Base-by-base conservation (phyloP, 495 filamentous ascomycete species). In the Haplographium delicatum region DNA sequence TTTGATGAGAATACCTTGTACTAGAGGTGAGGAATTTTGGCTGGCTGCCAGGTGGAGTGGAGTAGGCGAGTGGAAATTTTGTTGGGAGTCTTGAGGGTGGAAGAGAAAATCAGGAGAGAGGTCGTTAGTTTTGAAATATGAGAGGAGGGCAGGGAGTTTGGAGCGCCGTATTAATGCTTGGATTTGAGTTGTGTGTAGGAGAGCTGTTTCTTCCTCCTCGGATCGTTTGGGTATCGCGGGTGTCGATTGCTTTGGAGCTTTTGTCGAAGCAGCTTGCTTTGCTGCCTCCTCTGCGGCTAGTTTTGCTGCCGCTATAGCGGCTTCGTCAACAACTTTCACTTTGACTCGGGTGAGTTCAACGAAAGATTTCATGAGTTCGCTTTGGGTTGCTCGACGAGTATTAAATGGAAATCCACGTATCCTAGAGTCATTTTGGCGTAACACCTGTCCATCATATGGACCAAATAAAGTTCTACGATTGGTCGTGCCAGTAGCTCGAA, bases 291-390 rank as follows among this genome's bases (percentile, higher is more conserved):
- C 62, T 7, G 58, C 59, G 28, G 71, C 70, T 8, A 72, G 67
- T 31, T 77, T 74, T 28, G 70, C 66, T 7, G 66, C 68, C 6
- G 70, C 69, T 18, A 80, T 69, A 5, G 72, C 73, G 19, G 66
- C 72, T 67, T 87, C 75, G 53, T 84, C 76, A 26, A 97, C 75
- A 43, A 83, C 77, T 50, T 79, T 83, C 41, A 95, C 72, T 65
- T 98, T 96, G 8, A 94, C 78, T 1, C 91, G 73, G 0, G 93
- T 98, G 5, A 98, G 73, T 63, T 98, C 94, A 50, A 90, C 84
- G 59, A 96, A 98, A 41, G 83, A 80, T 16, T 90, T 80, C 86
- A 96, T 90, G 1, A 98, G 83, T 66, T 98, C 93, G 27, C 81
- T 85, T 55, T 98, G 90, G 0, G 93, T 98, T 2, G 93, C 89